Evolutionary conservation across 768 basidiomycete genomes (phyloP), one percentile per base, ranked within the genome.

Genomic region (Serendipita vermifera): DNA sequence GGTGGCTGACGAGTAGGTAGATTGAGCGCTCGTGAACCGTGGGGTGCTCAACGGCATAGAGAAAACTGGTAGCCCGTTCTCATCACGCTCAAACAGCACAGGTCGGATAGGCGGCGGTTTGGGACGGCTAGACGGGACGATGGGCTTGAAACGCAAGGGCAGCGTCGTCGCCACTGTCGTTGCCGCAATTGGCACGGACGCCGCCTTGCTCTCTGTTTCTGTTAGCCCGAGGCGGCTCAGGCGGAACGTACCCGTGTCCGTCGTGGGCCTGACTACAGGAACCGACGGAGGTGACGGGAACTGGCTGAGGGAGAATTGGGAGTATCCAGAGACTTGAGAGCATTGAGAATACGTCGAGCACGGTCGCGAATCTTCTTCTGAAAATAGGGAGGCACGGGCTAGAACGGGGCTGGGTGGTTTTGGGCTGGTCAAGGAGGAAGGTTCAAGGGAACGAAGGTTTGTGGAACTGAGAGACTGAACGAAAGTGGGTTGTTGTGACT

Each of bases 201-300:
- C n/a, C n/a, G n/a, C n/a, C n/a, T n/a, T n/a, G 11, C 7, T 51
- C 46, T 51, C 46, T 29, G 20, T 31, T 15, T 26, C 46, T n/a
- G 40, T 14, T 14, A 22, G 9, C 9, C 13, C 40, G 26, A 43
- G 40, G 29, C 2, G 46, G 7, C 24, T 24, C 41, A 15, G 41
- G 14, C 15, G 22, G 17, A 51, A 51, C n/a, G 46, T 51, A n/a
- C 46, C 46, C 22, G 24, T 51, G 46, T 51, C 46, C 5, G 46
- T 51, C 6, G 46, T 51, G 7, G 46, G 46, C 5, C 46, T 20
- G 9, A 51, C 7, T 22, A 51, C 11, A 7, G 46, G 46, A 5
- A 51, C 46, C 9, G 46, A 51, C 5, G 46, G 46, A 5, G 46
- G 46, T 22, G 46, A 51, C 5, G 46, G 46, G 27, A 51, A 51